phyloP scores from a whole-genome alignment of 305 asterid genomes.

The Fraxinus latifolia region DNA sequence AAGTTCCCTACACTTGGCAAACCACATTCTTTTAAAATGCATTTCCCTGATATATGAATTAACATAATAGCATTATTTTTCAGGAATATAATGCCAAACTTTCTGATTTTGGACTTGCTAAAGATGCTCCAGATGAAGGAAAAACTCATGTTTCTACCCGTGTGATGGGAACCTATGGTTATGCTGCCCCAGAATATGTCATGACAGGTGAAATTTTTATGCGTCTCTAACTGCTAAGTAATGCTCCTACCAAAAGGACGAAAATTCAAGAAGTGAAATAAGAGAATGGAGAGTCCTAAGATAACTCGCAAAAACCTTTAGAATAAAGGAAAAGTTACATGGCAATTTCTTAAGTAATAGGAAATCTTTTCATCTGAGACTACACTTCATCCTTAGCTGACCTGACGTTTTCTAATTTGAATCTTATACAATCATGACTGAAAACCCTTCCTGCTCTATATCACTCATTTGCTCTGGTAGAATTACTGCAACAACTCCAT shows the following conservation, averaged over 20 bases:
- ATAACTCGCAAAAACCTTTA: not conserved
- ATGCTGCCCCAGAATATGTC: conserved; percentile 98
- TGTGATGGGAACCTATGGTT: conserved; percentile 97
- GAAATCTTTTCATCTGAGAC: not conserved
- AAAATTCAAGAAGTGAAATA: not conserved
- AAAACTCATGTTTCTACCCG: conserved; percentile 97
- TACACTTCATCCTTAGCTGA: not conserved
- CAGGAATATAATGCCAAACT: conserved; percentile 97
- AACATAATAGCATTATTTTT: conserved; percentile 1
- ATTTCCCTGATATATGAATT: not conserved
- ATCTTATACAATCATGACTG: not conserved
- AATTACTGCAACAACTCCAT: not conserved
- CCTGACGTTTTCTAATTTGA: not conserved
- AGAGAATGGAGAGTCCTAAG: not conserved
- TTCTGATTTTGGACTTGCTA: conserved; percentile 97
- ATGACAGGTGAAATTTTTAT: conserved; percentile 67
- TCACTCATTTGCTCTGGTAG: not conserved
- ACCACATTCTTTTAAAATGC: not conserved
- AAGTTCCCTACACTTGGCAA: conserved; percentile 30
- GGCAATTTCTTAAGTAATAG: not conserved
- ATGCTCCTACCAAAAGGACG: not conserved
- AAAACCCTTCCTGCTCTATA: not conserved
- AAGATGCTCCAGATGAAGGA: conserved; percentile 97
- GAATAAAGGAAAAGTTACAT: not conserved
- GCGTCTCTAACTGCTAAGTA: not conserved